Percentiles rank a stretch among this genome's conserved stretches.
These are phyloP conservation scores for Galerina marginata DNA, from an alignment of 768 basidiomycete genomes.

Conservation along the genomic window DNA sequence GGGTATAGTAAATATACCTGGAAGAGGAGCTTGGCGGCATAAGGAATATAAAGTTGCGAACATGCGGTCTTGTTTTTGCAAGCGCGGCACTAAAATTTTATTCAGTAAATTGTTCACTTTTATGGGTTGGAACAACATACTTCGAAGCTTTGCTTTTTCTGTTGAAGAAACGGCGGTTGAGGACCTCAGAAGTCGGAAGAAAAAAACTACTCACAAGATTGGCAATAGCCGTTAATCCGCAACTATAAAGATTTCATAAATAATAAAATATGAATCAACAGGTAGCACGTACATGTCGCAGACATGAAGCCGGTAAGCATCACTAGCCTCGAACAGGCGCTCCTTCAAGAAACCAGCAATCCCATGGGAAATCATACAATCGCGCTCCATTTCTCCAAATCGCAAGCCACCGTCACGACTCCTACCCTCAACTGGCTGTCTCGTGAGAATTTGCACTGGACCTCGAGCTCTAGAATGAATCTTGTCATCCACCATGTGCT, in stretches of 20 bases:
- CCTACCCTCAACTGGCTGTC: conserved; percentile 98
- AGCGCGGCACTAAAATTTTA: conserved; percentile 71
- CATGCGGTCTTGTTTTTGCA: conserved; percentile 97
- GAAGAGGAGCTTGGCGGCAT: conserved; percentile 96
- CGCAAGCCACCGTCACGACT: conserved; percentile 98
- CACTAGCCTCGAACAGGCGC: conserved; percentile 91
- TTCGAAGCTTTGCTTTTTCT: conserved; percentile 98
- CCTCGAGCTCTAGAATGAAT: conserved; percentile 98
- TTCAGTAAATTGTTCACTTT: background rate
- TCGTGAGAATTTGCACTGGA: conserved; percentile 95
- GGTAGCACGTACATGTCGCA: conserved; percentile 84
- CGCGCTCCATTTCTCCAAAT: conserved; percentile 99
- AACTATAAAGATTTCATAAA: conserved; percentile 49
- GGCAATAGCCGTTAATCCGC: conserved; percentile 96
- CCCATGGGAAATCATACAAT: conserved; percentile 99
- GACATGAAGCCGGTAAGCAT: conserved; percentile 93
- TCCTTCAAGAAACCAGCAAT: conserved; percentile 98
- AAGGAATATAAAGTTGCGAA: conserved; percentile 91
- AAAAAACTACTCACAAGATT: conserved; percentile 71
- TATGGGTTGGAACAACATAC: conserved; percentile 32
- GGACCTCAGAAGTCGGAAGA: conserved; percentile 13
- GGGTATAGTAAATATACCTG: conserved; percentile 60
- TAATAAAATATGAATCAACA: background rate
- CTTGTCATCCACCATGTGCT: conserved; percentile 99
- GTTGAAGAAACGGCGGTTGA: conserved; percentile 26